Base-by-base conservation (phyloP, 176 grass and related monocot species). In the Canna indica region DNA sequence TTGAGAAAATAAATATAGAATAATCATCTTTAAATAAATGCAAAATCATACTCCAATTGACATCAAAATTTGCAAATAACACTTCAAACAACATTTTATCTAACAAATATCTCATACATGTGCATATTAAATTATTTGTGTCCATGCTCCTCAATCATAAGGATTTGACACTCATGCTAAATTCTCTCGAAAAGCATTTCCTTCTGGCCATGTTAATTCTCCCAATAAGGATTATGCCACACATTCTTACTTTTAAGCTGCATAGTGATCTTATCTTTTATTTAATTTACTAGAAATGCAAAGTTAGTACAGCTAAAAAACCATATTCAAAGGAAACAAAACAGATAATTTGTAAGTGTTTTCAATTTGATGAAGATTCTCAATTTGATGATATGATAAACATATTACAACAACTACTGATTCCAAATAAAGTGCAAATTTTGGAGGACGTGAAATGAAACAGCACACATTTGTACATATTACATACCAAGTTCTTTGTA, bases 401-500 rank as follows among this genome's bases (percentile, higher is more conserved):
- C 18, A 38, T 38, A 33, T 16, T 62, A 32, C 29, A 62, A 32
- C 20, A 47, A 7, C 27, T 25, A 22, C 7, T 29, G 8, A 70
- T 70, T 29, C 30, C 42, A 47, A 16, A n/a, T 7, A 35, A 41
- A 73, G 13, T 13, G 33, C 27, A 59, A 26, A 9, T 41, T 10
- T 34, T 20, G n/a, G 12, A 59, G 4, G 42, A 70, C 36, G 9
- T 47, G 4, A 70, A 79, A 56, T n/a, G 14, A 69, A 67, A 73
- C 18, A 66, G 63, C 16, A 36, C 13, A 66, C n/a, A 25, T 25
- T 10, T 66, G 7, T 38, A 24, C n/a, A n/a, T 38, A 7, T 41
- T 66, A 35, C 79, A 36, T 83, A 97, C 94, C 94, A 85, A 97
- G 72, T 72, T 97, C 94, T 75, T 97, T 97, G 76, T 93, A 90